Percentiles rank a stretch among this genome's conserved stretches.
phyloP scores from a whole-genome alignment of 192 early-diverging fungal species.

The Coemansia nantahalensis region DNA sequence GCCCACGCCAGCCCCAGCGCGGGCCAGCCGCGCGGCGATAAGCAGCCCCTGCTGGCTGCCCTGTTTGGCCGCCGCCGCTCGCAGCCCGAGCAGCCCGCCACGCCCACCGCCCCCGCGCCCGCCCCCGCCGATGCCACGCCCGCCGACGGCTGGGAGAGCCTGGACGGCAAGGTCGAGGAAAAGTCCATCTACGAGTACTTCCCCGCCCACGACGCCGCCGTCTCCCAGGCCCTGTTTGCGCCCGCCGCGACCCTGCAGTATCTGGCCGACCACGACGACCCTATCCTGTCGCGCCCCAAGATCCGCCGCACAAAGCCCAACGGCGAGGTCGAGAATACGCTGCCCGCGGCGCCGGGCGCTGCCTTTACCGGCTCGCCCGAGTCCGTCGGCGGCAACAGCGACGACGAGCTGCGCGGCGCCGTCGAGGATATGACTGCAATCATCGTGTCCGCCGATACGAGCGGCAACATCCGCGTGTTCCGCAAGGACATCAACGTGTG shows the following conservation, averaged over 20 bases:
- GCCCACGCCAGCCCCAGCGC: not conserved
- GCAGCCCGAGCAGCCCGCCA: constrained; percentile 1
- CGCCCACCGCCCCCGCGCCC: not conserved
- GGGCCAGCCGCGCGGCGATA: constrained; percentile 3
- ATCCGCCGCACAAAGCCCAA: constrained; percentile 18
- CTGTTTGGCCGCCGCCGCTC: constrained; percentile 23
- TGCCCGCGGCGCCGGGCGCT: constrained; percentile 15
- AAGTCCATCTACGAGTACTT: constrained; percentile 57
- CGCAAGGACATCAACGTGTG: constrained; percentile 57
- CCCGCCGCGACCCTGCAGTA: constrained; percentile 60
- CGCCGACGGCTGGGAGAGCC: constrained; percentile 49
- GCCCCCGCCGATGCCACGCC: too few relatives aligned
- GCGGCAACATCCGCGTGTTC: constrained; percentile 65
- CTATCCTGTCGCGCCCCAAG: constrained; percentile 54
- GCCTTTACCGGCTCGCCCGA: constrained; percentile 12
- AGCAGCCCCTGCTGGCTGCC: constrained; percentile 21
- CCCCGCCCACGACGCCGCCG: constrained; percentile 56
- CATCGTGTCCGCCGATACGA: constrained; percentile 62
- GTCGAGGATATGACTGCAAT: constrained; percentile 54
- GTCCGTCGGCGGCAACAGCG: not conserved
- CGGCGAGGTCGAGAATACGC: constrained; percentile 38
- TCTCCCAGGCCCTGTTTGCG: constrained; percentile 64
- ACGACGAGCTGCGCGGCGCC: constrained; percentile 6
- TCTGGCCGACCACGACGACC: constrained; percentile 55
- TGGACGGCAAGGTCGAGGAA: constrained; percentile 49